phyloP scores from a whole-genome alignment of 306 rosid species.

The Gynostemma pentaphyllum region DNA sequence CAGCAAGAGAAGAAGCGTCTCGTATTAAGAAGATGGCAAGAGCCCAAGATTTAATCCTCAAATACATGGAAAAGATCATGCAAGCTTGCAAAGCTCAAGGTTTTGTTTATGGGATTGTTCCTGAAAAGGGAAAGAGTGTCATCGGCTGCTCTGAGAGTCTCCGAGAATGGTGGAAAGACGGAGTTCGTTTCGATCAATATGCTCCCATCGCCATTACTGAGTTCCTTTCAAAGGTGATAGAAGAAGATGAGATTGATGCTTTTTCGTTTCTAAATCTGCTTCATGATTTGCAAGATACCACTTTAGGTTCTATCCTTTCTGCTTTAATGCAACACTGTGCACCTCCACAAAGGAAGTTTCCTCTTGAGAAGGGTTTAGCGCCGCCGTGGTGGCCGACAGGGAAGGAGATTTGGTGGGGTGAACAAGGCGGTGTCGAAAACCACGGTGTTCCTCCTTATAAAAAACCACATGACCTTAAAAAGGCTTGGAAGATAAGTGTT shows the following conservation, averaged over 20 bases:
- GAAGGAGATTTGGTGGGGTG: constrained; percentile 50
- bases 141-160: constrained; percentile 53
- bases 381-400: constrained; percentile 77
- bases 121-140: constrained; percentile 50
- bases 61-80: constrained; percentile 61
- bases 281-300: constrained; percentile 42
- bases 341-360: constrained; percentile 48
- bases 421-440: constrained; percentile 32
- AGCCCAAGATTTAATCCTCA: constrained; percentile 52
- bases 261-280: constrained; percentile 36
- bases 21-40: constrained; percentile 43
- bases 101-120: constrained; percentile 54
- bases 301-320: constrained; percentile 49
- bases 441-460: constrained; percentile 44
- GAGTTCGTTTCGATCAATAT: constrained; percentile 23
- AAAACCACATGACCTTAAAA: constrained; percentile 57
- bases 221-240: constrained; percentile 13
- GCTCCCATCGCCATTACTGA: constrained; percentile 25
- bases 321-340: constrained; percentile 48
- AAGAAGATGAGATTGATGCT: constrained; percentile 9
- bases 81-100: constrained; percentile 47
- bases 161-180: constrained; percentile 48
- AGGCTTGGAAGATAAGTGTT: constrained; percentile 56
- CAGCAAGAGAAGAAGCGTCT: constrained; percentile 45
- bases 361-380: constrained; percentile 44